Conservation (phyloP, 148 eudicot species). For the Chenopodium formosanum region DNA sequence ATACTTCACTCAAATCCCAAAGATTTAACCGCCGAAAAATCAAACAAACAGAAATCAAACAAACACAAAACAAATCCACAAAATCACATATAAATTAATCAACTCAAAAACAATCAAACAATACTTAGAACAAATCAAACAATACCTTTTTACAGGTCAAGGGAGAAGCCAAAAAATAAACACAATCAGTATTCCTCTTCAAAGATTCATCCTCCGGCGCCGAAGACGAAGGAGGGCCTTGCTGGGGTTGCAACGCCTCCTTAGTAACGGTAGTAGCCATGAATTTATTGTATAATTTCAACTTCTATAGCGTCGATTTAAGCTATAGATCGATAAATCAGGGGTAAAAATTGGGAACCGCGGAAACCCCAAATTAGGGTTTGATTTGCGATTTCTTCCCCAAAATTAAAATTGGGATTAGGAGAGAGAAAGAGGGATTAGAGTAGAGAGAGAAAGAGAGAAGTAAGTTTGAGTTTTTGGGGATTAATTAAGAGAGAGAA, state of each 20-base stretch:
- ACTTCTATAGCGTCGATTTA: background rate
- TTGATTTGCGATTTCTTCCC: background rate
- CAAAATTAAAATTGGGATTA: background rate
- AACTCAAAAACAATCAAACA: no score
- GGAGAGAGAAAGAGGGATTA: background rate
- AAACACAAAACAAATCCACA: background rate
- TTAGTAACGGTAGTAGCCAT: slow-evolving; percentile 29
- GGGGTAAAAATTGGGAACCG: background rate
- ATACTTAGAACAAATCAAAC: background rate
- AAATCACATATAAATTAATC: background rate
- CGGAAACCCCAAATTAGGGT: slow-evolving; percentile 32
- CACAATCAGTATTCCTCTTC: slow-evolving; percentile 80
- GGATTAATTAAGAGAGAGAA: background rate
- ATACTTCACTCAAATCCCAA: background rate
- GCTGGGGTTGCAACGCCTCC: slow-evolving; percentile 21
- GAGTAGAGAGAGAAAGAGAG: background rate
- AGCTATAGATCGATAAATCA: slow-evolving; percentile 6
- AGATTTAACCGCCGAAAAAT: background rate
- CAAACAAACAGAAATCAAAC: background rate
- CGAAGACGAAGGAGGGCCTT: slow-evolving; percentile 15
- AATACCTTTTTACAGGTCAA: slow-evolving; percentile 85
- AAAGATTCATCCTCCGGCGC: slow-evolving; percentile 61
- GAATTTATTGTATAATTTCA: background rate
- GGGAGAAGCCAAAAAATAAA: slow-evolving; percentile 90
- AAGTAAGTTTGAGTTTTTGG: background rate